These are phyloP conservation scores for Chlamydomonas incerta DNA, from an alignment of 139 green algal genomes.

Conservation along the genomic window DNA sequence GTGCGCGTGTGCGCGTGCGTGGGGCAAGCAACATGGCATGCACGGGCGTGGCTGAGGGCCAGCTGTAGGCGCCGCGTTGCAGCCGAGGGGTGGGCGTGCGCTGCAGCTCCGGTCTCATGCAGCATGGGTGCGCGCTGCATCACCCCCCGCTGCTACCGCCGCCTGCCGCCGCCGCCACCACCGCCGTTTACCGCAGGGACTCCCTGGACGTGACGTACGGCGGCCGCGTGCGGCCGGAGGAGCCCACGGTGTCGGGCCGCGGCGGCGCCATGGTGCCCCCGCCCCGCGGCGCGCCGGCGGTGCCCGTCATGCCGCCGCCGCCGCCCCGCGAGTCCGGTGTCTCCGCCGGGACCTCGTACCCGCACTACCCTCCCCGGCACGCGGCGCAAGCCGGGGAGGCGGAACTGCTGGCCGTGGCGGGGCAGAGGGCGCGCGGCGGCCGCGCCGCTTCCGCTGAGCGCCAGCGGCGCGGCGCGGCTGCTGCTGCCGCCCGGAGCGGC, in stretches of 20 bases:
- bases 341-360: not conserved
- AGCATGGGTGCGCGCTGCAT: too few relatives aligned
- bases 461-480: not conserved
- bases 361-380: not conserved
- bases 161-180: too few relatives aligned
- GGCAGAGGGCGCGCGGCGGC: not conserved
- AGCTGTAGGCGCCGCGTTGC: too few relatives aligned
- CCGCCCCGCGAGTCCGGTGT: constrained; percentile 21
- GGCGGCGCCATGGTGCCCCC: not conserved
- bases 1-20: too few relatives aligned
- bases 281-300: not conserved
- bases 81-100: too few relatives aligned
- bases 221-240: not conserved
- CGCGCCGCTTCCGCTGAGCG: not conserved
- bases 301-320: not conserved
- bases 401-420: not conserved
- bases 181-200: too few relatives aligned
- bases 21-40: too few relatives aligned
- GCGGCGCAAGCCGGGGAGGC: not conserved
- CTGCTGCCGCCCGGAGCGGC: not conserved
- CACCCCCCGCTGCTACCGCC: too few relatives aligned
- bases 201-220: not conserved
- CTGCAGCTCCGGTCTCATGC: too few relatives aligned
- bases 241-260: not conserved
- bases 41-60: too few relatives aligned